Conservation (phyloP, 208 protist genomes). For the Crithidia expoeki region DNA sequence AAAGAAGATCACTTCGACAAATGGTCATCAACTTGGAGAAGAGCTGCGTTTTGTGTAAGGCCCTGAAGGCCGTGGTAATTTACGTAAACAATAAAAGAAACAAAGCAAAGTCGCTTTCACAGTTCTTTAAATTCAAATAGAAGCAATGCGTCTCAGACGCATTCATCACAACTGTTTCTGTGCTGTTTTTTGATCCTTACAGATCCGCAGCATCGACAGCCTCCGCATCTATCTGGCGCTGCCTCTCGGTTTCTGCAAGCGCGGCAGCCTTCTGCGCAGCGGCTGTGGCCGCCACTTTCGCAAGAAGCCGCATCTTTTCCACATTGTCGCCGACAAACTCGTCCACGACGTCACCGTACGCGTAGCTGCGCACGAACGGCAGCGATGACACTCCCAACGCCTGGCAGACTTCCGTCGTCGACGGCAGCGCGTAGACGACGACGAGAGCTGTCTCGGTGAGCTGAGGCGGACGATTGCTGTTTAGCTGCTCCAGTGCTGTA, state of each 20-base stretch:
- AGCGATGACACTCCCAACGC: constrained; percentile 44
- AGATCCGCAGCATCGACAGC: constrained; percentile 12
- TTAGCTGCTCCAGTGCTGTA: constrained; percentile 67
- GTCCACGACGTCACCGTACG: constrained; percentile 55
- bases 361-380: constrained; percentile 62
- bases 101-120: neutral
- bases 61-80: neutral
- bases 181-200: too few relatives aligned
- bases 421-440: constrained; percentile 54
- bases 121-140: too few relatives aligned
- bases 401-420: constrained; percentile 52
- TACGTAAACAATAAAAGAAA: constrained; percentile 11
- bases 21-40: neutral
- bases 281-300: constrained; percentile 52
- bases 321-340: constrained; percentile 73
- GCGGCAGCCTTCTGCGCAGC: constrained; percentile 34
- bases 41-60: neutral
- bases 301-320: constrained; percentile 70
- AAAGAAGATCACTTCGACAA: too few relatives aligned
- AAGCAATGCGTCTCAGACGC: neutral
- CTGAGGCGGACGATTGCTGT: constrained; percentile 49
- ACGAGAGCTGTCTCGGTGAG: constrained; percentile 55
- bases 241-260: constrained; percentile 40
- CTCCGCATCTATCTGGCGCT: constrained; percentile 11
- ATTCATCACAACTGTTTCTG: neutral